Base-by-base conservation (phyloP, 2,329 filamentous ascomycete species). In the Lasiodiplodia sp. region DNA sequence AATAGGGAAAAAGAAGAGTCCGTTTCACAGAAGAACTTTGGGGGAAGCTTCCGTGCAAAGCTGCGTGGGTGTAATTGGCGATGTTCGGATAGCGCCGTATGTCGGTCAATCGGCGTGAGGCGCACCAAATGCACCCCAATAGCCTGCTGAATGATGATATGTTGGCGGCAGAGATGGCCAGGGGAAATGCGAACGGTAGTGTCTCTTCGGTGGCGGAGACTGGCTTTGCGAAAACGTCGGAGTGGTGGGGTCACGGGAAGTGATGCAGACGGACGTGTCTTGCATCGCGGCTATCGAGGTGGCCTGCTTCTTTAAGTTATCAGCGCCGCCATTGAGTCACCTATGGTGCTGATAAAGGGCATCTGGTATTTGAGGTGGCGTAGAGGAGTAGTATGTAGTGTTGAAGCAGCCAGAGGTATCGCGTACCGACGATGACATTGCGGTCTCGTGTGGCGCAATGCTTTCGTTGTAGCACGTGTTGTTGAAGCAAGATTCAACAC, bases 241-340 rank as follows among this genome's bases (percentile, higher is more conserved):
- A 16, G 21, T 52, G 8, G 60, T 64, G n/a, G 52, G 14, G 21
- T 34, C 51, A 52, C 38, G 31, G 28, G 47, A 34, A 21, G 60
- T 52, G 8, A 38, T n/a, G 47, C 47, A 49, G n/a, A 64, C 23
- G 18, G 60, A 44, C 14, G 52, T 52, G 60, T 64, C 60, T 28
- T 44, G 38, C 52, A 25, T 64, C 47, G 60, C 12, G 25, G 52
- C 60, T 28, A 52, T 25, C 47, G 23, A n/a, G 3, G 25, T 38
- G 8, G n/a, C 4, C 25, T 52, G 44, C 11, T 31, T 25, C 31
- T 52, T 4, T 7, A 21, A 28, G n/a, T 56, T 51, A 51, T 5
- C 25, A 44, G n/a, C 37, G 56, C 63, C 56, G 23, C 51, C 63
- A 47, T 66, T 47, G 56, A 66, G 63, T 66, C 63, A 66, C 49